Evolutionary conservation across 1,284 basidiomycete genomes (phyloP).

Genomic region (Ustilago cynodontis): DNA sequence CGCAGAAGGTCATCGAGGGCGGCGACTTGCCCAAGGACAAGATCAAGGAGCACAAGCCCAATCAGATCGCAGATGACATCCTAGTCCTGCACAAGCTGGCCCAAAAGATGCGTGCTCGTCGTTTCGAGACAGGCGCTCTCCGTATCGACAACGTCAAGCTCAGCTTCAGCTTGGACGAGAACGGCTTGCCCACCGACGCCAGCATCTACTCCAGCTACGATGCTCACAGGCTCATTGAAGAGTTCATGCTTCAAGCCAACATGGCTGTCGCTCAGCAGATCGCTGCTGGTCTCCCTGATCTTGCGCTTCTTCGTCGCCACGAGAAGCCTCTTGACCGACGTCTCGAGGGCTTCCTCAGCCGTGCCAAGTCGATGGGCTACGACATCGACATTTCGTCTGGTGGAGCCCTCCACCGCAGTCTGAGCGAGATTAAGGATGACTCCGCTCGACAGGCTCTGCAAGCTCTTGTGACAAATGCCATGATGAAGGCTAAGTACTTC

Average conservation of each 20-base stretch:
- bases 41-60: slow-evolving; percentile 72
- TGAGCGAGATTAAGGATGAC: slow-evolving; percentile 76
- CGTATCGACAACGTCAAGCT: slow-evolving; percentile 80
- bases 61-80: slow-evolving; percentile 82
- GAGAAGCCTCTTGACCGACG: slow-evolving; percentile 88
- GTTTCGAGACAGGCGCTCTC: slow-evolving; percentile 86
- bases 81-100: slow-evolving; percentile 76
- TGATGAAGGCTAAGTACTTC: slow-evolving; percentile 94
- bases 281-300: slow-evolving; percentile 91
- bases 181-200: slow-evolving; percentile 86
- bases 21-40: slow-evolving; percentile 72
- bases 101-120: slow-evolving; percentile 79
- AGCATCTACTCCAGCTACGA: slow-evolving; percentile 77
- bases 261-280: slow-evolving; percentile 90
- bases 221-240: slow-evolving; percentile 87
- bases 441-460: slow-evolving; percentile 81
- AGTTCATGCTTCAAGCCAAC: slow-evolving; percentile 96
- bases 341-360: slow-evolving; percentile 40
- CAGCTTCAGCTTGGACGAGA: slow-evolving; percentile 83
- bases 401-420: slow-evolving; percentile 85
- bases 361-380: slow-evolving; percentile 81
- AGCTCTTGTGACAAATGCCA: slow-evolving; percentile 86
- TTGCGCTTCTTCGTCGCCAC: slow-evolving; percentile 92
- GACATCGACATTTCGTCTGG: slow-evolving; percentile 83
- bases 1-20: slow-evolving; percentile 84